phyloP scores from a whole-genome alignment of 257 asterid species.

The Solanum pennellii region DNA sequence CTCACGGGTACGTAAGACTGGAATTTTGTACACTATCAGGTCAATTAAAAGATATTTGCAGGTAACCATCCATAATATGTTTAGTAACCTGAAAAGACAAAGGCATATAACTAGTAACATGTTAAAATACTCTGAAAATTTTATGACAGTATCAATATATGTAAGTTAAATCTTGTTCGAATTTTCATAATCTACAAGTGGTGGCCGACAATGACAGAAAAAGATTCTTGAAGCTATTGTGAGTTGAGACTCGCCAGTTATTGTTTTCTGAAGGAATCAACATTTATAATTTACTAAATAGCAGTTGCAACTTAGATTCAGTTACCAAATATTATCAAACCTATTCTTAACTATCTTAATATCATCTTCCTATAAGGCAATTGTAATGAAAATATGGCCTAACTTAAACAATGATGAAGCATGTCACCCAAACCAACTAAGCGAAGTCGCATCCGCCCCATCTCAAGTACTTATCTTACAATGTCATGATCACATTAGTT shows the following conservation, averaged over 20 bases:
- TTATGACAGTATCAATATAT: background rate
- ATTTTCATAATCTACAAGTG: background rate
- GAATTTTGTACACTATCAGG: background rate
- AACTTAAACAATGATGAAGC: background rate
- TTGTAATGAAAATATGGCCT: background rate
- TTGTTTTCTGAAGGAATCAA: background rate
- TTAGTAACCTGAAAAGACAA: background rate
- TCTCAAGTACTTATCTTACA: background rate
- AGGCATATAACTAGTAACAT: background rate
- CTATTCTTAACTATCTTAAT: background rate
- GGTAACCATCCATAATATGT: background rate
- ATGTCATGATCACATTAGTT: background rate
- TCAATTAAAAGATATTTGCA: background rate
- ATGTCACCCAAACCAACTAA: background rate
- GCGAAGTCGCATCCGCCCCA: background rate
- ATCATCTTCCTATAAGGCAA: background rate
- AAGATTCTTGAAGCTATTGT: background rate
- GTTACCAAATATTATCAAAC: background rate
- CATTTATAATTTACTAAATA: background rate
- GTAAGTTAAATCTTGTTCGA: background rate
- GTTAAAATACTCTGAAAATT: background rate
- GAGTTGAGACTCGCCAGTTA: background rate
- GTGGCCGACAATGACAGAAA: background rate
- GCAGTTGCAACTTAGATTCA: background rate
- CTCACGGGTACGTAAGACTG: background rate